A percentile compares a stretch with the other conserved stretches of the same genome.
These are phyloP conservation scores for Ophiostoma pallidulum DNA, from an alignment of 2,329 filamentous ascomycete genomes.

Conservation along the genomic window DNA sequence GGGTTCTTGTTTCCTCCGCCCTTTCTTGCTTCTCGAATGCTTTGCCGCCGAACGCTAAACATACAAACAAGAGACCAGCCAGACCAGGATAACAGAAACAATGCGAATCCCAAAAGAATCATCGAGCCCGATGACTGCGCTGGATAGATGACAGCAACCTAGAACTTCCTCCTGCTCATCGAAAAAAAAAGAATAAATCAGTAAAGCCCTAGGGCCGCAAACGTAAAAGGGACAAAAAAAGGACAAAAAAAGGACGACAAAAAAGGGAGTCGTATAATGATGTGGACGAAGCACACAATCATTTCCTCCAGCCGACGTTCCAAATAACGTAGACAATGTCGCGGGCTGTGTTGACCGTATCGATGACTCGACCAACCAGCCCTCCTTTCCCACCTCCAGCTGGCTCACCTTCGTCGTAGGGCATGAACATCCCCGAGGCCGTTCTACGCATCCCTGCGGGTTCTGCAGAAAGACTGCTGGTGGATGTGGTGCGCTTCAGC, in stretches of 20 bases:
- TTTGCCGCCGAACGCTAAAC: slow-evolving; percentile 4
- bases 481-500: slow-evolving; percentile 40
- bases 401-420: slow-evolving; percentile 64
- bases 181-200: slow-evolving; percentile 14
- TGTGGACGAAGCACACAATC: not conserved
- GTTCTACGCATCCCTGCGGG: slow-evolving; percentile 63
- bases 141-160: slow-evolving; percentile 14
- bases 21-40: not conserved
- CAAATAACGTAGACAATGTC: slow-evolving; percentile 64
- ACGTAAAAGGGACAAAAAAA: not conserved
- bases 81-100: slow-evolving; percentile 1
- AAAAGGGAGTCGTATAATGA: not conserved
- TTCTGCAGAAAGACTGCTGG: slow-evolving; percentile 40
- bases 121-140: slow-evolving; percentile 9
- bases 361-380: slow-evolving; percentile 68
- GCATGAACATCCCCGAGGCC: slow-evolving; percentile 85
- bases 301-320: slow-evolving; percentile 59
- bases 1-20: slow-evolving; percentile 3
- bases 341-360: slow-evolving; percentile 66
- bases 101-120: slow-evolving; percentile 3
- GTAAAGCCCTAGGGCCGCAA: slow-evolving; percentile 6
- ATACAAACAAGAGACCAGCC: slow-evolving; percentile 4
- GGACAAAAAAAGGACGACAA: not conserved
- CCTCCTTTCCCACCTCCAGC: slow-evolving; percentile 47
- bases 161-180: slow-evolving; percentile 16